Conservation (phyloP, 106 monocot species). For the Dendrobium catenatum region DNA sequence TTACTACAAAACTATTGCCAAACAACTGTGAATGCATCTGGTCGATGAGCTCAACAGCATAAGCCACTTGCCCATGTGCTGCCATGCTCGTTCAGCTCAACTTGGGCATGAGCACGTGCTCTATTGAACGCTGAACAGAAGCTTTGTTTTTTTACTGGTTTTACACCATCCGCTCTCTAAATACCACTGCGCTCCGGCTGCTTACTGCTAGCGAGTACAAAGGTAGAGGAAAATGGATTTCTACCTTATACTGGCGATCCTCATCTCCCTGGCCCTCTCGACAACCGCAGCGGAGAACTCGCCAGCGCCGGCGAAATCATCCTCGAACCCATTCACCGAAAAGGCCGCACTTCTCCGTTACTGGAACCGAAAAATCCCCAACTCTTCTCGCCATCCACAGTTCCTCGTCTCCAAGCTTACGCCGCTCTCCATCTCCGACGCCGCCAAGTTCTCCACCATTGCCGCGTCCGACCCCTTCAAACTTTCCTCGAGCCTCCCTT, state of each 20-base stretch:
- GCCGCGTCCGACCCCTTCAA: slow-evolving; percentile 21
- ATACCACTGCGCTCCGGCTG: neutral
- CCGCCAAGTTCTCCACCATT: slow-evolving; percentile 26
- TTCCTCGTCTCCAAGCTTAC: slow-evolving; percentile 77
- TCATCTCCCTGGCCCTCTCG: neutral
- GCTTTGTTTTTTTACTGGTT: no score
- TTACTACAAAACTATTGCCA: no score
- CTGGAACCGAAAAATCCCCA: slow-evolving; percentile 67
- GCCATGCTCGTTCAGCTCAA: no score
- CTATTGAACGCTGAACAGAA: no score
- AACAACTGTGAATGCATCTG: no score
- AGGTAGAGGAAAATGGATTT: neutral
- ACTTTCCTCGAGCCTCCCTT: slow-evolving; percentile 27
- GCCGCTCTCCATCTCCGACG: slow-evolving; percentile 51
- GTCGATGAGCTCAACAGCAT: no score
- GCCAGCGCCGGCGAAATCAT: neutral
- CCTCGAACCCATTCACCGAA: slow-evolving; percentile 47
- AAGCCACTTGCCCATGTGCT: no score
- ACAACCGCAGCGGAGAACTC: neutral
- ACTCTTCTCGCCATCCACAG: slow-evolving; percentile 30
- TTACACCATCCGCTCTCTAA: neutral
- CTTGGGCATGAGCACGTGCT: no score
- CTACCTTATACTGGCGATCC: neutral
- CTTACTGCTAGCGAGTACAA: neutral
- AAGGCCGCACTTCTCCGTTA: slow-evolving; percentile 59